Percentiles rank a stretch among this genome's conserved stretches.
Evolutionary conservation across 257 asterid species (phyloP).

Genomic region (Solanum pinnatisectum): DNA sequence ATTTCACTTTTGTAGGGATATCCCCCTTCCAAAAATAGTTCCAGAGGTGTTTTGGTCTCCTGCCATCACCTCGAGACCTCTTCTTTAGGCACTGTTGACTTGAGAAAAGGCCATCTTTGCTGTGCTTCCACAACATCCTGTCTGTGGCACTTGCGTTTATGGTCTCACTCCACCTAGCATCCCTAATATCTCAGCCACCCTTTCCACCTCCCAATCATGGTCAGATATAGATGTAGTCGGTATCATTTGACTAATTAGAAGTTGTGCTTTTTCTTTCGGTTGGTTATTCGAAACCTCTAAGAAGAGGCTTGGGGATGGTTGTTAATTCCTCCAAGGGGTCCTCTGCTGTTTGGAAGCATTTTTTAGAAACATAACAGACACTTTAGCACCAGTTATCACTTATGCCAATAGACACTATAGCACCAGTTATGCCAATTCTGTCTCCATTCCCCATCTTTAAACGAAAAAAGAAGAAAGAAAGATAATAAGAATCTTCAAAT

Average conservation of each 20-base stretch:
- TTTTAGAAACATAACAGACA: not conserved
- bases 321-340: not conserved
- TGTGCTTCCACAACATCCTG: too few relatives aligned
- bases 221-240: not conserved
- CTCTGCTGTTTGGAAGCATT: not conserved
- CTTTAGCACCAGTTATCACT: not conserved
- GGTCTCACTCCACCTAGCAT: too few relatives aligned
- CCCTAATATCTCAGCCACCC: too few relatives aligned
- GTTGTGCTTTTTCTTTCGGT: not conserved
- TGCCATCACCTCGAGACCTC: too few relatives aligned
- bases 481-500: not conserved
- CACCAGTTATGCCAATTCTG: not conserved
- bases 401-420: not conserved
- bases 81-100: too few relatives aligned
- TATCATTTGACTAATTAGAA: not conserved
- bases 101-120: too few relatives aligned
- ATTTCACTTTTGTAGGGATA: too few relatives aligned
- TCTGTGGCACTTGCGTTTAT: too few relatives aligned
- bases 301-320: not conserved
- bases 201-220: not conserved
- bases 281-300: not conserved
- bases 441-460: not conserved
- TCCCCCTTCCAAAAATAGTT: too few relatives aligned
- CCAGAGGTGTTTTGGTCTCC: too few relatives aligned
- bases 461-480: not conserved